Evolutionary conservation across 257 asterid species (phyloP).

Genomic region (Forsythia suspensa): DNA sequence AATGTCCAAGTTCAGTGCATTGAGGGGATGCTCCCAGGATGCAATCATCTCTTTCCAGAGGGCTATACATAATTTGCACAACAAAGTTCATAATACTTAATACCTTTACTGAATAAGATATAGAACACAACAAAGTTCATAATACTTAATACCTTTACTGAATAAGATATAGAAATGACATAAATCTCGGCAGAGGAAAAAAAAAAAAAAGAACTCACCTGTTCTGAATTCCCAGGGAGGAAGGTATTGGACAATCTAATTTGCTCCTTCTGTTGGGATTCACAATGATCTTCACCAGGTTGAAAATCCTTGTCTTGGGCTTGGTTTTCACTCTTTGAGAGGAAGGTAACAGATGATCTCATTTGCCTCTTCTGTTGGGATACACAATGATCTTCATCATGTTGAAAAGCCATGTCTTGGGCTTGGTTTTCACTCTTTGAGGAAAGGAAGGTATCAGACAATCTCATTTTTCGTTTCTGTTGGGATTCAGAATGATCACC

Average conservation of each 20-base stretch:
- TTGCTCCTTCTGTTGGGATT: no score
- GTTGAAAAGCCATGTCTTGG: no score
- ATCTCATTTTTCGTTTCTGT: not conserved
- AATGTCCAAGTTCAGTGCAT: not conserved
- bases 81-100: not conserved
- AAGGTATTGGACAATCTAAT: no score
- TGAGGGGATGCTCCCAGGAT: not conserved
- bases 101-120: not conserved
- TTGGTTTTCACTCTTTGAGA: no score
- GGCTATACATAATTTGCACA: not conserved
- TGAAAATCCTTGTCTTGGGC: no score
- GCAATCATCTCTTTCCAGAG: not conserved
- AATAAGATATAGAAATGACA: not conserved
- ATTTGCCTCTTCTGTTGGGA: no score
- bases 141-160: not conserved
- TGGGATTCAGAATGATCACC: not conserved
- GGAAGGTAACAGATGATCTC: no score
- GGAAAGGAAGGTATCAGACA: not conserved
- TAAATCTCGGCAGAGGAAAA: not conserved
- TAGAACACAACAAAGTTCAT: not conserved
- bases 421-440: no score
- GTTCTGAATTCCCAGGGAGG: slow-evolving; percentile 31
- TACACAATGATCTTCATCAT: no score
- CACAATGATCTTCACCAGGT: no score
- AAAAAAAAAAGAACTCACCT: slow-evolving; percentile 23